Evolutionary conservation across 345 rosid genomes (phyloP), one percentile per base, ranked within the genome.

Genomic region (Citrus medica): DNA sequence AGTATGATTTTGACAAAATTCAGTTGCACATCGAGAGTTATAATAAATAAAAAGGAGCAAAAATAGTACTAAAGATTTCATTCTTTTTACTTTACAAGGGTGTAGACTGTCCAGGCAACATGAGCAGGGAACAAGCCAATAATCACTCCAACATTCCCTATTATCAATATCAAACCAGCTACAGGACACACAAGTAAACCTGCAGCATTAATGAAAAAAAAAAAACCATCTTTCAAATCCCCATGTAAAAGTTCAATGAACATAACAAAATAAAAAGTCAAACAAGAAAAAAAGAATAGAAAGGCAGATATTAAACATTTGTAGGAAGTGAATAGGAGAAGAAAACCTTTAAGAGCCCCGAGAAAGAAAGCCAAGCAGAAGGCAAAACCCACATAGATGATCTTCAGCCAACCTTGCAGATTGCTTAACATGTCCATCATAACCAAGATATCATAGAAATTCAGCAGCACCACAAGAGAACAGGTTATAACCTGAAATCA

Each of bases 131-230:
- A 88, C 85, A 89, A 76, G 58, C 87, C 88, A 79, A 92, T 84
- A 85, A 94, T 93, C 69, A 93, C 91, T 70, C 87, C 94, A 75
- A 86, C 86, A 80, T 93, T 91, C 74, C 98, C 97, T 51, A 37
- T 62, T 71, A 89, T 89, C 73, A 93, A 71, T 73, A 88, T 86
- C 74, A 92, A 77, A 78, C 87, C 83, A 76, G 98, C 98, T 60
- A 92, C 38, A 60, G 98, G 97, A 82, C 97, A 96, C 79, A 92
- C 94, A 19, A 87, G 30, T 60, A 89, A 64, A 86, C 88, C 98
- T 90, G 86, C 84, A 86, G 22, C 73, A 71, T 69, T 42, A 66
- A 78, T n/a, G 9, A 35, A 78, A 19, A 38, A 62, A 14, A 63
- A 69, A 78, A 48, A 46, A 53, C 64, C 73, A 67, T 24, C 37